phyloP scores from a whole-genome alignment of 2,329 filamentous ascomycete genomes.

The Fusarium gaditjirri region DNA sequence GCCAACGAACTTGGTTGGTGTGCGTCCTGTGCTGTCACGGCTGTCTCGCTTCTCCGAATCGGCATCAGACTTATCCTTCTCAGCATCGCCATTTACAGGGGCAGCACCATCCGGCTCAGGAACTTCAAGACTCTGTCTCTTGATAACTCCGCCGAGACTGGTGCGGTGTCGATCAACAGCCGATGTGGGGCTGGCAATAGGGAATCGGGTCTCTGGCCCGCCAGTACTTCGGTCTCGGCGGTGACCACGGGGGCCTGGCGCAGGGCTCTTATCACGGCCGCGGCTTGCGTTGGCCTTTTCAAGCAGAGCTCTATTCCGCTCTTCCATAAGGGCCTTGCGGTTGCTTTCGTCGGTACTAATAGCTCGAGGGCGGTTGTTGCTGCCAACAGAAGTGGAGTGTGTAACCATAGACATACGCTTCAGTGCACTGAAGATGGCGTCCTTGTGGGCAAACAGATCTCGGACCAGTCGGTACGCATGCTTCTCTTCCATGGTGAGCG shows the following conservation, averaged over 20 bases:
- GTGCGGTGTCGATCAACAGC: conserved; percentile 62
- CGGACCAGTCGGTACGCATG: conserved; percentile 90
- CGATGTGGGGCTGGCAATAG: conserved; percentile 75
- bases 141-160: conserved; percentile 61
- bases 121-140: conserved; percentile 82
- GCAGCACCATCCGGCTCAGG: conserved; percentile 67
- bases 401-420: conserved; percentile 85
- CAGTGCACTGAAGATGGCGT: conserved; percentile 92
- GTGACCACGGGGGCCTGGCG: conserved; percentile 70
- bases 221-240: conserved; percentile 83
- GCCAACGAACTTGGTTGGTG: conserved; percentile 57
- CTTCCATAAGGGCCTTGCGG: conserved; percentile 92
- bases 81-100: conserved; percentile 56
- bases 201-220: conserved; percentile 82
- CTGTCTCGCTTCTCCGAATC: conserved; percentile 71
- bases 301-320: conserved; percentile 84
- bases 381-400: conserved; percentile 67
- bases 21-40: conserved; percentile 70
- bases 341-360: conserved; percentile 97
- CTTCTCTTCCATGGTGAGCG: conserved; percentile 93
- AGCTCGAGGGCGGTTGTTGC: conserved; percentile 76
- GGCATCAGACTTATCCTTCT: conserved; percentile 42
- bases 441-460: conserved; percentile 93
- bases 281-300: conserved; percentile 72
- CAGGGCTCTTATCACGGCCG: conserved; percentile 79